A percentile compares a stretch with the other conserved stretches of the same genome.
phyloP scores from a whole-genome alignment of 192 early-diverging fungal genomes.

The Obelidium mucronatum region DNA sequence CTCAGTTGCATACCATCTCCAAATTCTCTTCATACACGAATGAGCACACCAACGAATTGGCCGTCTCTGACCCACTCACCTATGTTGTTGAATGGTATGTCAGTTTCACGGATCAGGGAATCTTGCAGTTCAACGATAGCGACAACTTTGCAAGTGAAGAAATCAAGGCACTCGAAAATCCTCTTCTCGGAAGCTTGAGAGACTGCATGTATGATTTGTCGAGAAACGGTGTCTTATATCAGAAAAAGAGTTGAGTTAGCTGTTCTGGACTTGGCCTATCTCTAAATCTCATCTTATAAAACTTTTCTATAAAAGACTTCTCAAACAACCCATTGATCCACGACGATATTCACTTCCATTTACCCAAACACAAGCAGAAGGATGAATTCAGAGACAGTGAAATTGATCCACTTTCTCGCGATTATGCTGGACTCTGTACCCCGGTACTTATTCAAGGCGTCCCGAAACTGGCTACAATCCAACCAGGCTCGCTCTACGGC shows the following conservation, averaged over 20 bases:
- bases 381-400: slow-evolving; percentile 5
- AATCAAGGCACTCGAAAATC: slow-evolving; percentile 33
- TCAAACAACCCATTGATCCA: slow-evolving; percentile 1
- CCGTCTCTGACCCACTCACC: neutral
- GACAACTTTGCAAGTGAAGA: slow-evolving; percentile 31
- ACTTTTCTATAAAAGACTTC: neutral
- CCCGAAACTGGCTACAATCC: slow-evolving; percentile 13
- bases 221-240: slow-evolving; percentile 11
- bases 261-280: neutral
- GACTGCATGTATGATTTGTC: slow-evolving; percentile 22
- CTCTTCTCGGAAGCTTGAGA: slow-evolving; percentile 22
- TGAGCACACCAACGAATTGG: slow-evolving; percentile 5
- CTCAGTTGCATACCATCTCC: neutral
- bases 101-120: slow-evolving; percentile 33
- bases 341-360: slow-evolving; percentile 29
- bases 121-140: slow-evolving; percentile 25
- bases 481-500: neutral
- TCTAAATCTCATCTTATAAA: too few relatives aligned
- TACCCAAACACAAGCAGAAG: slow-evolving; percentile 24
- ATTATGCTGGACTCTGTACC: slow-evolving; percentile 13
- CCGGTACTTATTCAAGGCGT: slow-evolving; percentile 24
- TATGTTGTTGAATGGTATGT: slow-evolving; percentile 40
- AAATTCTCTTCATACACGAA: slow-evolving; percentile 8
- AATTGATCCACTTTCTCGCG: slow-evolving; percentile 11
- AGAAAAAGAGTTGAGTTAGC: neutral